Percentiles rank a stretch among this genome's conserved stretches.
phyloP scores from a whole-genome alignment of 768 basidiomycete genomes.

The Boletus pseudopeckii region DNA sequence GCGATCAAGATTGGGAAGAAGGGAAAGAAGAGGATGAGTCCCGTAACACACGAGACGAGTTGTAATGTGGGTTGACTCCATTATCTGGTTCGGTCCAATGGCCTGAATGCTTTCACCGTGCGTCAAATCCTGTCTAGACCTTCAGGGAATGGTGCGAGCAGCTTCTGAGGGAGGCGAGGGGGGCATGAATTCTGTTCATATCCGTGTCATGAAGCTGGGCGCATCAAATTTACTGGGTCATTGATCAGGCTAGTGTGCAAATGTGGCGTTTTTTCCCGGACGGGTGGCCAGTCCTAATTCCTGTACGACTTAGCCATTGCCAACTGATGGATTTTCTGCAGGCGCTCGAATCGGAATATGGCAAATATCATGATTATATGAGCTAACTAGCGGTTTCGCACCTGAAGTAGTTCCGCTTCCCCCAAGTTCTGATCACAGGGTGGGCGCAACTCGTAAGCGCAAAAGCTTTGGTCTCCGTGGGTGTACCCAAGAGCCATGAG shows the following conservation, averaged over 20 bases:
- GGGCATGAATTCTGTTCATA: conserved; percentile 16
- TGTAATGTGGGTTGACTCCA: conserved; percentile 28
- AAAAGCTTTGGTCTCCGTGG: not conserved
- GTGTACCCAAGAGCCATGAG: not conserved
- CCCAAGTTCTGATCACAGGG: not conserved
- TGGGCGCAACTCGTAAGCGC: conserved; percentile 3
- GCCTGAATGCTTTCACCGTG: conserved; percentile 15
- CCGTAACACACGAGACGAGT: conserved; percentile 29
- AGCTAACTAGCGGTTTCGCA: conserved; percentile 14
- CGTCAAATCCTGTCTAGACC: conserved; percentile 6
- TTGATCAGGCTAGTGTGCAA: conserved; percentile 4
- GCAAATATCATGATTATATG: conserved; percentile 8
- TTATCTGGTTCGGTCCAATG: conserved; percentile 12
- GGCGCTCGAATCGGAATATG: not conserved
- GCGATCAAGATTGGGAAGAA: conserved; percentile 24
- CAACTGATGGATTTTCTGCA: conserved; percentile 7
- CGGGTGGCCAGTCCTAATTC: conserved; percentile 18
- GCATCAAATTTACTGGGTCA: conserved; percentile 15
- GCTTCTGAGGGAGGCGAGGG: conserved; percentile 4
- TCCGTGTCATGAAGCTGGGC: conserved; percentile 22
- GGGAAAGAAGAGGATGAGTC: conserved; percentile 33
- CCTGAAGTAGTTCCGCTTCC: conserved; percentile 1
- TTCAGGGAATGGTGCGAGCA: not conserved
- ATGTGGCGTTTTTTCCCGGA: conserved; percentile 8
- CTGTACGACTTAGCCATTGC: conserved; percentile 7